Base-by-base conservation (phyloP, 2,329 filamentous ascomycete species). In the Aspergillus quadrilineatus region DNA sequence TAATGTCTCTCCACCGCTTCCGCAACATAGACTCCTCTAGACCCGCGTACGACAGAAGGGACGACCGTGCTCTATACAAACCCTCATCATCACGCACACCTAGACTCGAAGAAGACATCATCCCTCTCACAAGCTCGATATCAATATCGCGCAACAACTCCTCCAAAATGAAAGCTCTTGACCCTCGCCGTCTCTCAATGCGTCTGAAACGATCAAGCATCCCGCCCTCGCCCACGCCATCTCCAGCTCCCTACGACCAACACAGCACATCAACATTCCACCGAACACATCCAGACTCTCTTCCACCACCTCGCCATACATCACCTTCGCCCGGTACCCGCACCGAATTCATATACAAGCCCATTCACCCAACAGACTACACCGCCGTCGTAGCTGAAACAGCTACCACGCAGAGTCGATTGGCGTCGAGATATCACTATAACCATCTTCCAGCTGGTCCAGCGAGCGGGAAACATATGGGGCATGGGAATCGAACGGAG, bases 31-130 rank as follows among this genome's bases (percentile, higher is more conserved):
- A 29, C 30, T 30, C 17, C 32, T 47, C 34, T 6, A 69, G 65
- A 36, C 66, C 65, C 6, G 66, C 73, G 9, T 72, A 76, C 53
- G 59, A 73, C 50, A 65, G 74, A 55, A 75, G 73, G 72, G 74
- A 76, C 75, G 36, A 70, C 70, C 5, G 70, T 72, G 26, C 68
- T 39, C 75, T 73, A 73, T 74, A 67, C 28, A 71, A 73, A 53
- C 66, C 67, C 44, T 58, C 71, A 6, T 42, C 7, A 6, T 42
- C 39, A 7, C 66, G 22, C 65, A 68, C 57, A 60, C 61, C 42
- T 4, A 8, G 34, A 14, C 54, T 49, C 22, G 62, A 68, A 17
- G 50, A 64, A 9, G 49, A 53, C 17, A 55, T 44, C 45, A 37
- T 45, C 30, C 53, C 53, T 8, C 39, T 55, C 14, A 55, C 53